Conservation (phyloP, 2,329 filamentous ascomycete species). For the Plenodomus biglobosus region DNA sequence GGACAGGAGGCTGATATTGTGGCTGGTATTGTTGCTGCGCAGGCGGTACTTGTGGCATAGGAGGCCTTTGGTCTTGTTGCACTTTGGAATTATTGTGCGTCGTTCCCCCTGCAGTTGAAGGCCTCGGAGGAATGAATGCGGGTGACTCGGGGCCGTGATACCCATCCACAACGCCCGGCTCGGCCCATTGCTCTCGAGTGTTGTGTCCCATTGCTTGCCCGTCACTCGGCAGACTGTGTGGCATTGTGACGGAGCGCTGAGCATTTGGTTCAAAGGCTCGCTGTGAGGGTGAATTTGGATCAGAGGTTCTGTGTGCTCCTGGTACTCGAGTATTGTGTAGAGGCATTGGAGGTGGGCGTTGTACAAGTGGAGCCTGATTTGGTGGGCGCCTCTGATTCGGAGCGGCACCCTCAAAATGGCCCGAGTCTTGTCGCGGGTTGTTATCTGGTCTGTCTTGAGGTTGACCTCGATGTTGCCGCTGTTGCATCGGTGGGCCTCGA, state of each 20-base stretch:
- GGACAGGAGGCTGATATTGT: conserved; percentile 19
- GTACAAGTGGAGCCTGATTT: conserved; percentile 28
- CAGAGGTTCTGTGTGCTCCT: conserved; percentile 18
- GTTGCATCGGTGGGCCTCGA: conserved; percentile 26
- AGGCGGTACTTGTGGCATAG: conserved; percentile 29
- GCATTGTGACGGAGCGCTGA: conserved; percentile 44
- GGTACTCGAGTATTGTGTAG: conserved; percentile 15
- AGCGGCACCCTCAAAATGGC: conserved; percentile 35
- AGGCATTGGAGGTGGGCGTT: conserved; percentile 29
- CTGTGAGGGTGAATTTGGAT: conserved; percentile 32
- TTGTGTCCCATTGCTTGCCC: conserved; percentile 17
- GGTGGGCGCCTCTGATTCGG: conserved; percentile 28
- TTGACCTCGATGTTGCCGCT: conserved; percentile 22
- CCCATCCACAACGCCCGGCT: conserved; percentile 37
- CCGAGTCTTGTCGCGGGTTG: conserved; percentile 38
- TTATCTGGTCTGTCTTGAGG: conserved; percentile 22
- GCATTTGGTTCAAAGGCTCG: conserved; percentile 33
- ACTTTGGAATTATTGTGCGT: conserved; percentile 23
- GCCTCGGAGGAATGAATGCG: conserved; percentile 39
- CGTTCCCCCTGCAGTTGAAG: conserved; percentile 39
- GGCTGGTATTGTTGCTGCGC: conserved; percentile 22
- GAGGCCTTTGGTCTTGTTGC: conserved; percentile 33
- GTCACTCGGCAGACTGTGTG: conserved; percentile 29
- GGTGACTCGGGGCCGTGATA: conserved; percentile 44
- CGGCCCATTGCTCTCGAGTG: conserved; percentile 37